phyloP scores from a whole-genome alignment of 139 green algal species.

The Auxenochlorella pyrenoidosa region DNA sequence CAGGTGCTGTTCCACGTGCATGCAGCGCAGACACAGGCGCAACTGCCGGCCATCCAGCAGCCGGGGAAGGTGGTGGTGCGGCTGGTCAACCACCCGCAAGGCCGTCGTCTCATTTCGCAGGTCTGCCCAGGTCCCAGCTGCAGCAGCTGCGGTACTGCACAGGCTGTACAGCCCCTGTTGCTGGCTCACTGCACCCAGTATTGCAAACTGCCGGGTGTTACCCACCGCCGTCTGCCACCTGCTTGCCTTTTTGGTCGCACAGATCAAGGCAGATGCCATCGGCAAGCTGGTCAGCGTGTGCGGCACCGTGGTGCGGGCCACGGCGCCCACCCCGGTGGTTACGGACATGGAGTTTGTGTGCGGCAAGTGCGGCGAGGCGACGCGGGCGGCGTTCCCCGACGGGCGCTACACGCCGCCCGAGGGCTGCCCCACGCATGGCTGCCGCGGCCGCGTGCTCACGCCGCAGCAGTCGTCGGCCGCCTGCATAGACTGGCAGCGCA shows the following conservation, averaged over 20 bases:
- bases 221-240: no score
- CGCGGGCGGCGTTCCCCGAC: constrained; percentile 57
- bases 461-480: constrained; percentile 53
- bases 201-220: no score
- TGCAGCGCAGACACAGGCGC: neutral
- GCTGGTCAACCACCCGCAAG: constrained; percentile 55
- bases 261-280: constrained; percentile 28
- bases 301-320: constrained; percentile 83
- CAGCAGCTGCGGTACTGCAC: no score
- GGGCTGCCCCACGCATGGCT: constrained; percentile 68
- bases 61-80: constrained; percentile 48
- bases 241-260: no score
- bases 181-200: no score
- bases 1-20: constrained; percentile 48
- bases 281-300: constrained; percentile 80
- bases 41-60: constrained; percentile 26
- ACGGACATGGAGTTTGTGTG: constrained; percentile 81
- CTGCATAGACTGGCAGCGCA: constrained; percentile 87
- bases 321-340: constrained; percentile 70
- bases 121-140: neutral
- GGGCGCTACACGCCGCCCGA: constrained; percentile 71
- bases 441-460: constrained; percentile 75
- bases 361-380: constrained; percentile 69
- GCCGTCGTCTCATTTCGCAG: constrained; percentile 48
- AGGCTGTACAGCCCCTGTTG: no score